These are phyloP conservation scores for Trichoderma sp. DNA, from an alignment of 2,329 filamentous ascomycete genomes.

Conservation along the genomic window DNA sequence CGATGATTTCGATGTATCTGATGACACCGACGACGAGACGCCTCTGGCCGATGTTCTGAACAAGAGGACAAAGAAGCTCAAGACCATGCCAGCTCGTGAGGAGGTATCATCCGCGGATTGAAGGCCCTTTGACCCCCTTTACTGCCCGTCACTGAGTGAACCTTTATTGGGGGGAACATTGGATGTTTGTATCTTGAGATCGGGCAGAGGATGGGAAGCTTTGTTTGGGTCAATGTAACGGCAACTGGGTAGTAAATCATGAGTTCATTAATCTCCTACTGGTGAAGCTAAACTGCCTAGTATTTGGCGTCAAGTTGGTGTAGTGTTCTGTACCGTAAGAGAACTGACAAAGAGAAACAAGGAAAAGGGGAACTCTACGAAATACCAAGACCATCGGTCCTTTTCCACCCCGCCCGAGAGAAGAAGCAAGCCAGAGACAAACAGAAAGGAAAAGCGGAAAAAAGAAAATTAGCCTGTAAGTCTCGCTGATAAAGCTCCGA, in stretches of 20 bases:
- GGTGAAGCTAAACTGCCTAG: background rate
- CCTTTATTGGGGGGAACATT: too few relatives aligned
- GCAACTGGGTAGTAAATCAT: background rate
- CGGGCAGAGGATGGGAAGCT: too few relatives aligned
- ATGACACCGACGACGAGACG: background rate
- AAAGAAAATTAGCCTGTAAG: background rate
- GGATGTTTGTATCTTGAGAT: background rate
- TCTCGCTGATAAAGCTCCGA: slow-evolving; percentile 1
- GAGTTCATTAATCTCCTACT: slow-evolving; percentile 19
- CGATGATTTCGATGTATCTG: background rate
- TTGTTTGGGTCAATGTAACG: background rate
- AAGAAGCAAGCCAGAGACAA: background rate
- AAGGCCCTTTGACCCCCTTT: background rate
- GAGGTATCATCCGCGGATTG: background rate
- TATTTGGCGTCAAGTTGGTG: slow-evolving; percentile 2
- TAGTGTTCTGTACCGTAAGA: slow-evolving; percentile 3
- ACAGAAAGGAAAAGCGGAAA: background rate
- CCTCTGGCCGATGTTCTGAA: background rate
- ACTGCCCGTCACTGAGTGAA: too few relatives aligned
- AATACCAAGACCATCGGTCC: background rate
- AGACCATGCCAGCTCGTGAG: background rate
- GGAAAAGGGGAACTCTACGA: background rate
- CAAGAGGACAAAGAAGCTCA: slow-evolving; percentile 2
- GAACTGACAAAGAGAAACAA: background rate
- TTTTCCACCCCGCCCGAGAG: background rate